Base-by-base conservation (phyloP, 1,284 basidiomycete species). In the Porogramme epimiltina region DNA sequence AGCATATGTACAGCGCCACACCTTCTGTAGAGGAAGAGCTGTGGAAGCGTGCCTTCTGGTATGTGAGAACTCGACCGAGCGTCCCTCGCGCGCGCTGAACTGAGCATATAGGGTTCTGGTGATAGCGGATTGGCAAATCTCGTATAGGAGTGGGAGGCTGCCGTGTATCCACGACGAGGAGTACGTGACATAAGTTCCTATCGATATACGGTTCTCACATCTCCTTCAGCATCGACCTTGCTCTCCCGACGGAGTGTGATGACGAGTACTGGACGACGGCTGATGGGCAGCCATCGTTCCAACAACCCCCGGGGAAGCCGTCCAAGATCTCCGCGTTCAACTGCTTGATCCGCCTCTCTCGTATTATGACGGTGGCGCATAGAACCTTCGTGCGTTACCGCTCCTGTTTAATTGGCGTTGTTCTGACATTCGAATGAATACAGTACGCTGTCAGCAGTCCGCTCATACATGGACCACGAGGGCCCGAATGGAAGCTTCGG, bases 11-110 rank as follows among this genome's bases (percentile, higher is more conserved):
- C 51, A 55, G 54, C 18, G 18, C 42, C 9, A 45, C 54, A 6
- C 56, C 58, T 4, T 62, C 55, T 5, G 60, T 69, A 0, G 71
- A 84, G 50, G 71, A 76, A 31, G 82, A 85, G 52, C 65, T 83
- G 28, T 80, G 79, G 71, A 82, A 80, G 59, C 77, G 85, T 2
- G 79, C 79, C 0, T 95, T 94, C 67, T 93, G 91, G 91, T 89
- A 56, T n/a, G 69, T 24, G 20, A n/a, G n/a, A n/a, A n/a, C n/a
- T n/a, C 13, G 22, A 39, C n/a, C n/a, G n/a, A n/a, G n/a, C n/a
- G n/a, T n/a, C 8, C 28, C 22, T 38, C 18, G 10, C 5, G 24
- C 15, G 15, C 23, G 6, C 22, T 11, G 4, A 18, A 25, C 1
- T 2, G 18, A 18, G 9, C 19, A 39, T 25, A 15, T 2, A 26